Base-by-base conservation (phyloP, 805 yeast genomes). In the Candida nonsorbophila region DNA sequence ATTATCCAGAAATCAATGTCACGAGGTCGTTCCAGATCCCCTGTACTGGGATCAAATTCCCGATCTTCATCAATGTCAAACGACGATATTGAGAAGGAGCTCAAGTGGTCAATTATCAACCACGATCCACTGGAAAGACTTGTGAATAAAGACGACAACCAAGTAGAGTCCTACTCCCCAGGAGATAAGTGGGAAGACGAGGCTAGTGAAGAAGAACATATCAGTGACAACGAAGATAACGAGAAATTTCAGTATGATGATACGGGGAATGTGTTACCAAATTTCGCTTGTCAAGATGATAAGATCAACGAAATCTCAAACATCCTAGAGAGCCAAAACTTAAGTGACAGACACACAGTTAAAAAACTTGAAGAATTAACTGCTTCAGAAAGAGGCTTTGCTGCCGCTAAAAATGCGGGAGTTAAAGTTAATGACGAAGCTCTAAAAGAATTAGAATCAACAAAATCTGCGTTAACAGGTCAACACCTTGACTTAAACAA, bases 71-170 rank as follows among this genome's bases (percentile, higher is more conserved):
- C 66, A 10, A 41, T 49, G 6, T 55, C 51, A 47, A 53, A 53
- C 22, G 66, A 59, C 27, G 68, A 58, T 22, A n/a, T n/a, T n/a
- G 49, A 49, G 32, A 64, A 62, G 36, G 72, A 67, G 21, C 45
- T 73, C 32, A 72, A 71, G 41, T 80, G 82, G 77, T 72, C 84
- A 0, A 77, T 83, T 23, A 67, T 84, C 27, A 71, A 73, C 31
- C 83, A 77, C 42, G 88, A 83, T 43, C 94, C 94, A 0, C 77
- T 79, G 38, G 82, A 79, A 43, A 58, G 92, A 34, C 50, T 80
- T 20, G 46, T 43, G 9, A 44, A 46, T n/a, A 16, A 30, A 9
- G 32, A 30, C 7, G 24, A 20, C 2, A 16, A 23, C 9, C 31
- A 30, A 11, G 40, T 28, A 10, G 34, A 25, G 29, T 10, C 34